These are phyloP conservation scores for Cicer cuneatum DNA, from an alignment of 306 rosid genomes.

Conservation along the genomic window DNA sequence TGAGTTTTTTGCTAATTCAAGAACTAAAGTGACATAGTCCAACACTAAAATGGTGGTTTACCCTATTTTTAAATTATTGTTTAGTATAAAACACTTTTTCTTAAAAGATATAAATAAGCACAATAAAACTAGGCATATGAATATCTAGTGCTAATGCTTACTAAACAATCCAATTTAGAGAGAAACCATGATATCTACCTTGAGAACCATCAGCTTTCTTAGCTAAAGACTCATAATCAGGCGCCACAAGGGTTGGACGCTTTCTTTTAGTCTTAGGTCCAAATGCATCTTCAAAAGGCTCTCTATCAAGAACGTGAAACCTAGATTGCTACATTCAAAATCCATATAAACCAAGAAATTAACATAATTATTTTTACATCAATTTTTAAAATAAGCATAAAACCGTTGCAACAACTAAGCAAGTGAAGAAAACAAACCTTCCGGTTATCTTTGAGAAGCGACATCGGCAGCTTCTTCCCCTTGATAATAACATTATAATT, in stretches of 20 bases:
- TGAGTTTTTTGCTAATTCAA: too few relatives aligned
- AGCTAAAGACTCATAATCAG: conserved; percentile 78
- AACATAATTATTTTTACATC: neutral
- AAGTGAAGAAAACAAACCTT: conserved; percentile 60
- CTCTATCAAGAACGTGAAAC: conserved; percentile 91
- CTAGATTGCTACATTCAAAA: conserved; percentile 76
- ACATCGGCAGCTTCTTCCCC: conserved; percentile 75
- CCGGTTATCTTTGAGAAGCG: conserved; percentile 80
- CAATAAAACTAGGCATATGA: neutral
- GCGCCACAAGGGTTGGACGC: conserved; percentile 76
- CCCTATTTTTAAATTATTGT: too few relatives aligned
- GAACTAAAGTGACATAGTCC: too few relatives aligned
- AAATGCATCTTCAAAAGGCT: conserved; percentile 83
- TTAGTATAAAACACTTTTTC: neutral
- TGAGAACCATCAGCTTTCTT: conserved; percentile 91
- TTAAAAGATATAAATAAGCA: neutral
- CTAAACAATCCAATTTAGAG: conserved; percentile 2
- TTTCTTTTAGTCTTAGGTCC: conserved; percentile 88
- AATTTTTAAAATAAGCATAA: neutral
- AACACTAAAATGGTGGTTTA: too few relatives aligned
- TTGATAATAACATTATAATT: conserved; percentile 79
- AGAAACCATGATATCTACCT: conserved; percentile 52
- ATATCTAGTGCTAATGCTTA: neutral
- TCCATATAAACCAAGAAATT: conserved; percentile 28
- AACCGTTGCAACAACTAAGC: conserved; percentile 6